Evolutionary conservation across 306 rosid genomes (phyloP).

Genomic region (Acacia acuminata): DNA sequence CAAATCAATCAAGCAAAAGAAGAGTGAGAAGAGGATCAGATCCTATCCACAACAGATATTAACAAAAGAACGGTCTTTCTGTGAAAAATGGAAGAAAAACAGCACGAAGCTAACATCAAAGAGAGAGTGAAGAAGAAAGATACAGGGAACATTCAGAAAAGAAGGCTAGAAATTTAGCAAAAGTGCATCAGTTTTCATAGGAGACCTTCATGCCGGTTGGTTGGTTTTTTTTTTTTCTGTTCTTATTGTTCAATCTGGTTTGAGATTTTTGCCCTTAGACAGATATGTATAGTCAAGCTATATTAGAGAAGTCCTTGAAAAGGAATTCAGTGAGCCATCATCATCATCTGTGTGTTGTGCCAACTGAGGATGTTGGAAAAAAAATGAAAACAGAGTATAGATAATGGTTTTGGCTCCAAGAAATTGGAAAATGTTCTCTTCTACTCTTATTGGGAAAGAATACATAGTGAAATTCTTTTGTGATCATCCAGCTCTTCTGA

Average conservation of each 20-base stretch:
- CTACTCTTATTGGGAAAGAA: slow-evolving; percentile 35
- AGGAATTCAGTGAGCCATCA: slow-evolving; percentile 46
- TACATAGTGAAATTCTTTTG: slow-evolving; percentile 54
- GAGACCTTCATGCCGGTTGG: slow-evolving; percentile 40
- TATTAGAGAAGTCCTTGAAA: slow-evolving; percentile 40
- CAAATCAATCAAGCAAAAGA: slow-evolving; percentile 82
- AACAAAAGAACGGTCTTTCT: slow-evolving; percentile 30
- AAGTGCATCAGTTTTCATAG: slow-evolving; percentile 38
- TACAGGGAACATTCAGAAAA: slow-evolving; percentile 33
- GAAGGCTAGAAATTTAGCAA: slow-evolving; percentile 42
- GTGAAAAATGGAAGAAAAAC: slow-evolving; percentile 37
- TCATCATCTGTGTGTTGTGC: slow-evolving; percentile 33
- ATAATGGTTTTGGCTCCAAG: slow-evolving; percentile 42
- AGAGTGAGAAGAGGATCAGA: slow-evolving; percentile 89
- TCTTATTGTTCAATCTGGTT: slow-evolving; percentile 36
- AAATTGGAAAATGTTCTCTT: slow-evolving; percentile 29
- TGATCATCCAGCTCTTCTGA: slow-evolving; percentile 34
- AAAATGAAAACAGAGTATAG: slow-evolving; percentile 10
- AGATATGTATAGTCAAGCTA: slow-evolving; percentile 66
- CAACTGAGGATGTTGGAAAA: not conserved
- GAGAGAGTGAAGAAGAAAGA: slow-evolving; percentile 26
- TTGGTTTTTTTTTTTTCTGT: slow-evolving; percentile 39
- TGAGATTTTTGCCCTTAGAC: slow-evolving; percentile 42
- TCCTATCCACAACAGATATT: slow-evolving; percentile 91
- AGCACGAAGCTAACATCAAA: slow-evolving; percentile 36